phyloP scores from a whole-genome alignment of 169 alveolate species.

The Cryptosporidium felis region DNA sequence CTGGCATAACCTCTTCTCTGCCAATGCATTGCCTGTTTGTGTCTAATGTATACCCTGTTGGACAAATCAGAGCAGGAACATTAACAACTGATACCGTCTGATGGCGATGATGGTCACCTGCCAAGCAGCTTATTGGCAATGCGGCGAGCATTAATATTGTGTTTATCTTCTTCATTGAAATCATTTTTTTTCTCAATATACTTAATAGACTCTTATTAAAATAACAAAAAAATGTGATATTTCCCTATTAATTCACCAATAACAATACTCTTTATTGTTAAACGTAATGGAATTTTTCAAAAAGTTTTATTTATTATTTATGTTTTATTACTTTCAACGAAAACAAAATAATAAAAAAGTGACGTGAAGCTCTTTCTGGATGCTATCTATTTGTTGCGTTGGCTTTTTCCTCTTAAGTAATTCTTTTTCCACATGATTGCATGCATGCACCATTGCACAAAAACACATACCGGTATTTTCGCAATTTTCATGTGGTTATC shows the following conservation, averaged over 20 bases:
- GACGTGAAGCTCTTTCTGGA: not conserved
- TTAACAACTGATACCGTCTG: conserved; percentile 38
- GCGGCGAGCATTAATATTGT: conserved; percentile 1
- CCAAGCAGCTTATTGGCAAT: conserved; percentile 45
- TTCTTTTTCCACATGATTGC: conserved; percentile 40
- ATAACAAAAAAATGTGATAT: too few relatives aligned
- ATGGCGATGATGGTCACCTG: conserved; percentile 45
- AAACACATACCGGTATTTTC: conserved; percentile 11
- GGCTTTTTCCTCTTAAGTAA: conserved; percentile 27
- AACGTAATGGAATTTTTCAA: not conserved
- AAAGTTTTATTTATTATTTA: not conserved
- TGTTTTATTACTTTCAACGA: not conserved
- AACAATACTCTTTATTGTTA: not conserved
- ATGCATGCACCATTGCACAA: conserved; percentile 44
- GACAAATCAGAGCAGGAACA: conserved; percentile 48
- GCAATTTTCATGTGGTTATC: not conserved
- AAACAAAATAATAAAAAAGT: conserved; percentile 10
- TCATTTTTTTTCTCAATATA: not conserved
- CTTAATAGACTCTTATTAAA: too few relatives aligned
- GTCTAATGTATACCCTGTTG: conserved; percentile 44
- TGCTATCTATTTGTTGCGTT: not conserved
- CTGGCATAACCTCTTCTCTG: conserved; percentile 29
- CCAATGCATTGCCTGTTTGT: conserved; percentile 34
- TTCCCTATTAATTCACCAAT: too few relatives aligned
- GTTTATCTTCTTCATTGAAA: not conserved